Evolutionary conservation across 192 early-diverging fungal species (phyloP).

Genomic region (Geranomyces michiganensis): DNA sequence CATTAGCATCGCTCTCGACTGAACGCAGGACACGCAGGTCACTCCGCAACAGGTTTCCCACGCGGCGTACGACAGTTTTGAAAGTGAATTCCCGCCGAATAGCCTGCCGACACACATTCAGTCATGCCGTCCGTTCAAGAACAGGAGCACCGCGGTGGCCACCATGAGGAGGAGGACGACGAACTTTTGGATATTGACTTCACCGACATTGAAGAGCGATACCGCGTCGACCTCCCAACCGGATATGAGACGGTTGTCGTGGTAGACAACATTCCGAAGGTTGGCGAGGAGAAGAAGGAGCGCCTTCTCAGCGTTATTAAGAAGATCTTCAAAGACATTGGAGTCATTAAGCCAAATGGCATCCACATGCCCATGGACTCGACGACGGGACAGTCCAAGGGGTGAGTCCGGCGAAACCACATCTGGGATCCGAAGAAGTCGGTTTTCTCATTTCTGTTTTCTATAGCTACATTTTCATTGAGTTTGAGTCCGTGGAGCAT

Average conservation of each 20-base stretch:
- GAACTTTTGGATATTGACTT: slow-evolving; percentile 83
- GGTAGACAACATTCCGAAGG: slow-evolving; percentile 88
- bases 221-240: slow-evolving; percentile 70
- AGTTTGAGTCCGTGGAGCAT: slow-evolving; percentile 85
- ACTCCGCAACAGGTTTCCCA: no score
- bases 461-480: slow-evolving; percentile 84
- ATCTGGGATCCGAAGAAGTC: background rate
- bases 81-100: no score
- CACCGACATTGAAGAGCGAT: slow-evolving; percentile 82
- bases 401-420: slow-evolving; percentile 47
- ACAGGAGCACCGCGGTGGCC: background rate
- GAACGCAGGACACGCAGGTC: no score
- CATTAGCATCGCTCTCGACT: no score
- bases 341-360: slow-evolving; percentile 79
- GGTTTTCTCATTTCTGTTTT: background rate
- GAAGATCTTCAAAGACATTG: slow-evolving; percentile 81
- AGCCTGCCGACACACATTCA: no score
- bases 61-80: no score
- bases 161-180: slow-evolving; percentile 35
- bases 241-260: slow-evolving; percentile 86
- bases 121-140: no score
- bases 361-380: slow-evolving; percentile 86
- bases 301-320: slow-evolving; percentile 72
- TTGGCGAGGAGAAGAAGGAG: slow-evolving; percentile 83
- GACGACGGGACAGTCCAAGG: slow-evolving; percentile 77